Base-by-base conservation (phyloP, 1,139 yeast species). In the Entelexis sorbosivorans region DNA sequence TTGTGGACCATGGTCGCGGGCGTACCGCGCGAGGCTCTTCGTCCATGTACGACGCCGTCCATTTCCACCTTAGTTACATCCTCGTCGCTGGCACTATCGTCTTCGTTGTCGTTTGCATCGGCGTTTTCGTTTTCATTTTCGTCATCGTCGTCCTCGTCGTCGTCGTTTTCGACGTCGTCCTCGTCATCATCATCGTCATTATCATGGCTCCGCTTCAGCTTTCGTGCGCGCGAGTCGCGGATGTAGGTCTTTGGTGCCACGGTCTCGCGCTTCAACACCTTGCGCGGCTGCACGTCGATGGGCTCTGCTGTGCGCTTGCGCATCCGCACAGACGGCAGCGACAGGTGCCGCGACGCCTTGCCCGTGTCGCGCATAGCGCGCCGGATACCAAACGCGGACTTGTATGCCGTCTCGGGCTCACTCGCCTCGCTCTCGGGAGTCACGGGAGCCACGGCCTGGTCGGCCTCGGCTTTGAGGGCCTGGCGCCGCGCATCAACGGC, bases 101-200 rank as follows among this genome's bases (percentile, higher is more conserved):
- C 28, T 9, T 16, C 10, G 9, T 32, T n/a, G 17, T 32, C 8
- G 17, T n/a, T 13, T n/a, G n/a, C n/a, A 14, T 35, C 38, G n/a
- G 4, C 13, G 8, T 20, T n/a, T 19, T 38, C 29, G 16, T 38
- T n/a, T 3, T 20, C 11, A 6, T 22, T 26, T 2, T 24, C 32
- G 19, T 22, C 13, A 9, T 22, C 42, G 20, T 48, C 47, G 24
- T 16, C 22, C 8, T 40, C 44, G 3, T n/a, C 49, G 20, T 45
- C 47, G 20, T 42, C 52, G 19, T 49, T 45, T 11, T 20, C 36
- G 11, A 22, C 34, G 16, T 48, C 52, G 6, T 47, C 32, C 2
- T 35, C 38, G 8, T 38, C 43, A 9, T 28, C 36, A 20, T 24
- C 24, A 8, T 17, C 38, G 10, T 35, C 38, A 14, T 24, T 42